Evolutionary conservation across 768 basidiomycete species (phyloP), one percentile per base, ranked within the genome.

Genomic region (Baorangia bicolor): DNA sequence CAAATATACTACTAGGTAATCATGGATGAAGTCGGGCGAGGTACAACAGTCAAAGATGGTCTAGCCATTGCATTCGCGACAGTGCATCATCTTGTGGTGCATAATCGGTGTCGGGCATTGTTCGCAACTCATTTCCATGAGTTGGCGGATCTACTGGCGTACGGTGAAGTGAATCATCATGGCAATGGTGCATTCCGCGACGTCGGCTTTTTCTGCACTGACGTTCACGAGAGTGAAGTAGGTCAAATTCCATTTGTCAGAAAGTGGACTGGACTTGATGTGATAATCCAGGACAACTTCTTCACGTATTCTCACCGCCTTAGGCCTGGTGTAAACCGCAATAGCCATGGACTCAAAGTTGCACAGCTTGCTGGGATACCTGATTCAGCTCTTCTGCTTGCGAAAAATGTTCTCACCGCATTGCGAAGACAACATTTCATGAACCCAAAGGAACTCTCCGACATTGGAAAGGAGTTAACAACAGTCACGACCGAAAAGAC

Each of bases 71-170:
- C 97, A 18, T 98, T 93, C 65, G 91, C 92, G 7, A 86, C 92
- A 3, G 78, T 95, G 33, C 87, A 95, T 64, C 87, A 98, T 69
- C 79, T 98, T 20, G 73, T 85, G 37, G 74, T 81, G 34, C 79
- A 81, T 30, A 92, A 91, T 64, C 74, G 76, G 49, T 92, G 90
- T 66, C 84, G 94, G 18, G 81, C 92, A n/a, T 76, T 99, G 30
- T 99, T 98, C 66, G 96, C 96, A 8, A 99, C 96, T n/a, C 96
- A 99, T 73, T 98, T 97, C 67, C 95, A 98, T 69, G 94, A 98
- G 67, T 74, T 98, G 21, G 86, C 90, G 2, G 85, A 90, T 56
- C 85, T 98, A 81, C 76, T 98, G 20, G 85, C 87, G 0, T 84
- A 85, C 63, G 70, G 74, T 30, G 69, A 79, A 23, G 70, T 76